Evolutionary conservation across 1,284 basidiomycete species (phyloP).

Genomic region (Ceratorhiza oryzae-sativae): DNA sequence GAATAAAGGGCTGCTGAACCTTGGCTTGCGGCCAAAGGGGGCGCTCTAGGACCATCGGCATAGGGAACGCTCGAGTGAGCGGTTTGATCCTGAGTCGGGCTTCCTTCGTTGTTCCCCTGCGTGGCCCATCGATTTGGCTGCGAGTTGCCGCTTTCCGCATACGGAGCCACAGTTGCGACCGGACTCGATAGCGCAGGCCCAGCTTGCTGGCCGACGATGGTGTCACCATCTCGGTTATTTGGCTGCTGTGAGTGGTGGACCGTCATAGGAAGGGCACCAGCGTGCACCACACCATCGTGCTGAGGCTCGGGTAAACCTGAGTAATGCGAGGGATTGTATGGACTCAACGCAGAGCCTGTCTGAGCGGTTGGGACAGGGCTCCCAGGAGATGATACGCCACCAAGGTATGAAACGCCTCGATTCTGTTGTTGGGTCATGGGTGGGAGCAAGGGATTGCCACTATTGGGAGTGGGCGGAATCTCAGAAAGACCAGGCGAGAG

Average conservation of each 20-base stretch:
- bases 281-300: neutral
- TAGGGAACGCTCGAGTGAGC: too few relatives aligned
- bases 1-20: too few relatives aligned
- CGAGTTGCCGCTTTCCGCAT: neutral
- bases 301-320: slow-evolving; percentile 27
- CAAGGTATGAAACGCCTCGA: slow-evolving; percentile 20
- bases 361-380: neutral
- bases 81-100: too few relatives aligned
- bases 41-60: too few relatives aligned
- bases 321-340: slow-evolving; percentile 1
- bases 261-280: slow-evolving; percentile 6
- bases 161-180: neutral
- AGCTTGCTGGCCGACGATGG: neutral
- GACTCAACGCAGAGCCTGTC: neutral
- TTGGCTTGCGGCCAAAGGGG: too few relatives aligned
- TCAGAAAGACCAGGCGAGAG: neutral
- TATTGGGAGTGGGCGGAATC: slow-evolving; percentile 8
- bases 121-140: neutral
- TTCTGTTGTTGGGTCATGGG: slow-evolving; percentile 24
- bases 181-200: neutral
- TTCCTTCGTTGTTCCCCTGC: neutral
- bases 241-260: neutral
- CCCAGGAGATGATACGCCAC: neutral
- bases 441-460: slow-evolving; percentile 28
- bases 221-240: neutral